Percentiles rank a stretch among this genome's conserved stretches.
Conservation (phyloP, 2,329 filamentous ascomycete genomes). For the Aspergillus transmontanensis region DNA sequence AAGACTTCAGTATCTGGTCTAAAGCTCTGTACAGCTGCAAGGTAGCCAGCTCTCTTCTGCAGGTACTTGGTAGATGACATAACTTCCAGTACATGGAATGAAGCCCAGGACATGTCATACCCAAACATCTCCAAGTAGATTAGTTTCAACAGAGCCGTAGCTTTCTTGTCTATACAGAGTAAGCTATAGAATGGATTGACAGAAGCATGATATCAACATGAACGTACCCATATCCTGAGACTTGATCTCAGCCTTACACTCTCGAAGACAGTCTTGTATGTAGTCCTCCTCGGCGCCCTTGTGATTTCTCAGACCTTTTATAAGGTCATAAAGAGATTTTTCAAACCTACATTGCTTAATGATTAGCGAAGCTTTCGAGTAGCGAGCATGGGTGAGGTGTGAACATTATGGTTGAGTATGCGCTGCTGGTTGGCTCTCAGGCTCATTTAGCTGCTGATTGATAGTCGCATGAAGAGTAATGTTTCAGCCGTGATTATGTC, state of each 20-base stretch:
- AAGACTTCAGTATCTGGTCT: constrained; percentile 92
- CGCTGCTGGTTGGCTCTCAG: background rate
- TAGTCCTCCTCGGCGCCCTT: constrained; percentile 95
- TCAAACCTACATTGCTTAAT: constrained; percentile 73
- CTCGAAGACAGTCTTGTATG: constrained; percentile 87
- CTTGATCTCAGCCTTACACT: constrained; percentile 91
- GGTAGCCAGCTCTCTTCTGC: constrained; percentile 92
- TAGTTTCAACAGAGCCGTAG: constrained; percentile 91
- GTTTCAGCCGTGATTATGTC: background rate
- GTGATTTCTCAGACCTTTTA: constrained; percentile 90
- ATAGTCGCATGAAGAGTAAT: background rate
- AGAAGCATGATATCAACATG: constrained; percentile 5
- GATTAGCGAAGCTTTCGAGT: background rate
- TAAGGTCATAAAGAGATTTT: constrained; percentile 98
- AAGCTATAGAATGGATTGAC: constrained; percentile 4
- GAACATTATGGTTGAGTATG: constrained; percentile 16
- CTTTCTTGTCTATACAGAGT: constrained; percentile 74
- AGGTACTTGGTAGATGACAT: constrained; percentile 96
- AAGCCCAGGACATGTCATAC: constrained; percentile 99
- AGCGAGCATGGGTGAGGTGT: background rate
- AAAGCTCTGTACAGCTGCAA: constrained; percentile 95
- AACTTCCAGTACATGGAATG: constrained; percentile 96
- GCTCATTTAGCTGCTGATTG: background rate
- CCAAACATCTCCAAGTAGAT: constrained; percentile 99
- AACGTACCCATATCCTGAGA: constrained; percentile 84